Evolutionary conservation across 208 protist species (phyloP).

Genomic region (Crithidia mellificae): DNA sequence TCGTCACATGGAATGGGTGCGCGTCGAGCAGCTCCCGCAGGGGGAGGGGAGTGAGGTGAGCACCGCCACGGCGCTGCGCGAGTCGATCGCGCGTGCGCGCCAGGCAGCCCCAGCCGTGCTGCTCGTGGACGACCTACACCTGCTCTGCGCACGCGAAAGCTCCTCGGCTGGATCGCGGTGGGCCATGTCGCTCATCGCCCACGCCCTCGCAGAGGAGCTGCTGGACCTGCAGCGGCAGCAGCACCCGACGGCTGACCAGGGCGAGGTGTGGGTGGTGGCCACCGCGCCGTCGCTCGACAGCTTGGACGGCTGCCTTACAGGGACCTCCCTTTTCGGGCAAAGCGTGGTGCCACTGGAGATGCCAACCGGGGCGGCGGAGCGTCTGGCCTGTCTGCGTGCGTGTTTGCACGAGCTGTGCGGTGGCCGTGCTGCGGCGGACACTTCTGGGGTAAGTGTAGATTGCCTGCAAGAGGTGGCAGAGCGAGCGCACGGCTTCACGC

Average conservation of each 20-base stretch:
- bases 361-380: constrained; percentile 28
- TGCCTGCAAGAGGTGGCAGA: constrained; percentile 37
- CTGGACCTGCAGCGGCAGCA: constrained; percentile 26
- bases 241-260: background rate
- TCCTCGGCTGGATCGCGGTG: constrained; percentile 39
- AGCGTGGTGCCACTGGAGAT: constrained; percentile 25
- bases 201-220: constrained; percentile 42
- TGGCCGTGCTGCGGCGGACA: background rate
- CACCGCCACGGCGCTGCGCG: constrained; percentile 90
- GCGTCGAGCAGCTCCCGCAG: constrained; percentile 46
- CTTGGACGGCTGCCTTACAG: constrained; percentile 34
- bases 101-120: constrained; percentile 76
- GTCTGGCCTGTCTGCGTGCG: constrained; percentile 24
- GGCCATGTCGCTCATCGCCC: constrained; percentile 45
- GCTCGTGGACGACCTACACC: constrained; percentile 57
- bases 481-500: constrained; percentile 60
- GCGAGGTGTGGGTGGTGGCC: constrained; percentile 39
- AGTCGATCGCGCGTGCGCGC: constrained; percentile 92
- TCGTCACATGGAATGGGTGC: constrained; percentile 28
- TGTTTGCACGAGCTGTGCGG: constrained; percentile 21
- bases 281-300: constrained; percentile 35
- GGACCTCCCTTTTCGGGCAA: constrained; percentile 21
- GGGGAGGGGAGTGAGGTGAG: constrained; percentile 41
- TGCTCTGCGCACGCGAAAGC: constrained; percentile 40
- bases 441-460: constrained; percentile 12